Conservation (phyloP, 305 asterid genomes). For the Fraxinus ornus region DNA sequence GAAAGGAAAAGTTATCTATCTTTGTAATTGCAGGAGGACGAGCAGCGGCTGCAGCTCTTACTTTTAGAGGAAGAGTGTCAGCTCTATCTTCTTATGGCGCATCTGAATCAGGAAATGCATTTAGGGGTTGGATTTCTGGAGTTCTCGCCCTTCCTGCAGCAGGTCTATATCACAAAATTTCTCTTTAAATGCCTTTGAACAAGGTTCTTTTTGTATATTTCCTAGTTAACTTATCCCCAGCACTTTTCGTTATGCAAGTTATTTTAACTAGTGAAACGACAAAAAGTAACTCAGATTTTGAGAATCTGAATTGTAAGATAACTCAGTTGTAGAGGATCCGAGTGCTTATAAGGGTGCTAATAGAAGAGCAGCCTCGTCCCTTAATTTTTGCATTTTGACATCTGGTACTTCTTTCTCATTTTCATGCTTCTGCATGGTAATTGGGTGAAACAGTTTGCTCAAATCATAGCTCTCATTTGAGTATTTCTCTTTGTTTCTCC, state of each 20-base stretch:
- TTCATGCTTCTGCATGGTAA: constrained; percentile 15
- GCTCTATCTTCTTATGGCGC: constrained; percentile 56
- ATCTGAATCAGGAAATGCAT: constrained; percentile 37
- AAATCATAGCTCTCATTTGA: constrained; percentile 10
- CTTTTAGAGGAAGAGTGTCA: constrained; percentile 60
- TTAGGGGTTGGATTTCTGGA: constrained; percentile 68
- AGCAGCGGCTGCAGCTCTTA: constrained; percentile 74
- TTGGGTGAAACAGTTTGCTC: constrained; percentile 21
- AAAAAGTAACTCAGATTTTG: neutral
- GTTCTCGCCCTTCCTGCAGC: constrained; percentile 83
- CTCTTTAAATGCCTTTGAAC: constrained; percentile 4
- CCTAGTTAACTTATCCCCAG: neutral
- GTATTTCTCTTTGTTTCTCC: constrained; percentile 16
- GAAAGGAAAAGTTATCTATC: neutral
- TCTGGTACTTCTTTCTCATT: constrained; percentile 24
- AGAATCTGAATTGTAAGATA: neutral
- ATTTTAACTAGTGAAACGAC: neutral
- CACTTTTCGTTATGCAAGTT: neutral
- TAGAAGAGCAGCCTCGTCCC: constrained; percentile 29
- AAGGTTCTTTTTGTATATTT: neutral
- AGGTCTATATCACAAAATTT: constrained; percentile 41
- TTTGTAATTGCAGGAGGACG: constrained; percentile 56
- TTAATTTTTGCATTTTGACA: constrained; percentile 22
- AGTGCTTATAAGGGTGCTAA: neutral
- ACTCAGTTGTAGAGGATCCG: neutral